Base-by-base conservation (phyloP, 192 early-diverging fungal genomes). In the Thamnidium elegans region DNA sequence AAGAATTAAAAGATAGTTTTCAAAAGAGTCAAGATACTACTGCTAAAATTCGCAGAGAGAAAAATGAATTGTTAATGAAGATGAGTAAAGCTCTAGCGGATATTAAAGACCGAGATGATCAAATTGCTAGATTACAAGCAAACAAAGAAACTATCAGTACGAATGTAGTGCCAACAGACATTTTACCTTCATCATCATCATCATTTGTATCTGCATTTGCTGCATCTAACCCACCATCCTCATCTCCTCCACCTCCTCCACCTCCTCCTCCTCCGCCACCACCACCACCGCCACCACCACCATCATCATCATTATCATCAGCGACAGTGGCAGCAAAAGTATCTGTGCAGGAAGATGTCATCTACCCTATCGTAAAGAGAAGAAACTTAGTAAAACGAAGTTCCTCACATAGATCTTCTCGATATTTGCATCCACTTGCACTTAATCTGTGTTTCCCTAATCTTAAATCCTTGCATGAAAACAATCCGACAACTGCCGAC, bases 1-100 rank as follows among this genome's bases (percentile, higher is more conserved):
- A 63, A 42, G 71, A 73, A 31, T 55, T 64, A 4, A 55, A 64
- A 46, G 66, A 73, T 7, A 45, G 46, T 0, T 4, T 73, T 3
- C 55, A 65, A 2, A 63, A 50, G 15, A 45, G 43, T 55, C 51
- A 73, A 47, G 71, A 73, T 15, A 48, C 62, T 1, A 30, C 61
- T 6, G 44, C 66, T 15, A 73, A 73, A 39, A 73, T 73, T 13
- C 61, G 71, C 2, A 60, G 66, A 30, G 71, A 73, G 31, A 73
- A 73, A 50, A 73, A 73, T 53, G 71, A 73, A 15, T 32, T 73
- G 14, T 9, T 68, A 9, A 73, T 73, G 71, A 68, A 73, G 15
- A 39, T 73, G 31, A 63, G 61, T 3, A 70, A 70, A 45, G 54
- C 63, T 3, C 48, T 59, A 39, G 69, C 62, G 2, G 69, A 70